These are phyloP conservation scores for Akanthomyces dipterigenus DNA, from an alignment of 2,329 filamentous ascomycete genomes.

Conservation along the genomic window DNA sequence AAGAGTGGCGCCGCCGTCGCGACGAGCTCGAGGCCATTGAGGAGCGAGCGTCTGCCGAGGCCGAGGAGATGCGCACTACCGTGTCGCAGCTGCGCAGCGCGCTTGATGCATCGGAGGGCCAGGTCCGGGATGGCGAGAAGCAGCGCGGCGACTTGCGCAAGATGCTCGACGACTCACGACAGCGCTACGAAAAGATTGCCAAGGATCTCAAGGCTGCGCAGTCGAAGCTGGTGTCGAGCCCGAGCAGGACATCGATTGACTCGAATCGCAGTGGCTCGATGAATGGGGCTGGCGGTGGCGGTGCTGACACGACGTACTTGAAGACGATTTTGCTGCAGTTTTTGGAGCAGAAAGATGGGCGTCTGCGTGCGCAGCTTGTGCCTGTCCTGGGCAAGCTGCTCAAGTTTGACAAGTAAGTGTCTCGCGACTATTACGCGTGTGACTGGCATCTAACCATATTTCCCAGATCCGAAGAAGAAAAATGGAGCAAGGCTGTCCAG, in stretches of 20 bases:
- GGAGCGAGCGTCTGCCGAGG: slow-evolving; percentile 63
- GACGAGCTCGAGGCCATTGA: slow-evolving; percentile 70
- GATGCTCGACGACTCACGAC: slow-evolving; percentile 69
- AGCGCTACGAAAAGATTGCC: slow-evolving; percentile 70
- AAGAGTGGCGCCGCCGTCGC: slow-evolving; percentile 65
- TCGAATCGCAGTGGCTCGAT: slow-evolving; percentile 38
- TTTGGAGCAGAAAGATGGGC: slow-evolving; percentile 72
- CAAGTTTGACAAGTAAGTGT: slow-evolving; percentile 66
- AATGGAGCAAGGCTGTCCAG: slow-evolving; percentile 21
- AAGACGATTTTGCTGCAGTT: slow-evolving; percentile 80
- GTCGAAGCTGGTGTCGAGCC: slow-evolving; percentile 35
- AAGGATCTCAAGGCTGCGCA: slow-evolving; percentile 55
- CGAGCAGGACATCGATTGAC: slow-evolving; percentile 37
- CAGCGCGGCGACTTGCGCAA: slow-evolving; percentile 70
- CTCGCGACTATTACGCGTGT: neutral
- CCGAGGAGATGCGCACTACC: slow-evolving; percentile 66
- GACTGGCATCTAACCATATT: slow-evolving; percentile 9
- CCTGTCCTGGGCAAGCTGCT: slow-evolving; percentile 71
- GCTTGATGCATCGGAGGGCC: slow-evolving; percentile 80
- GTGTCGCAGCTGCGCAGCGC: slow-evolving; percentile 73
- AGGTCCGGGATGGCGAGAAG: slow-evolving; percentile 75
- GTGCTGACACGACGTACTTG: slow-evolving; percentile 56
- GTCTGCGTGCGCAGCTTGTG: slow-evolving; percentile 66
- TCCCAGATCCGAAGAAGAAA: slow-evolving; percentile 21
- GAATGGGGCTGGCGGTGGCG: slow-evolving; percentile 21